phyloP scores from a whole-genome alignment of 23 red algal species.

The Gracilaria domingensis region DNA sequence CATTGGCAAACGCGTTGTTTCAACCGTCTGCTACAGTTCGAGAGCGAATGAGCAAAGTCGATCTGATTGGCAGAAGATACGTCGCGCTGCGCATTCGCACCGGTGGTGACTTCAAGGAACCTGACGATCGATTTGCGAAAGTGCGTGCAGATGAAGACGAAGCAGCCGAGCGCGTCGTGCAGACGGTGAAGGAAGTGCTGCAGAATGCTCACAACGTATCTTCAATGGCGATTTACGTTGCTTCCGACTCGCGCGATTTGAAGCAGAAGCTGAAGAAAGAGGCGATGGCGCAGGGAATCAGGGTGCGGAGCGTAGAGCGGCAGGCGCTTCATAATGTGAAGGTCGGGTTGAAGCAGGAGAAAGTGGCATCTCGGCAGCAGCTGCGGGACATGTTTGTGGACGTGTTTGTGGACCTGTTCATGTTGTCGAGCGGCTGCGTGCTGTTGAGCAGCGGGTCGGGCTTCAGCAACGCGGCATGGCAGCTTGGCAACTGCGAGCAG shows the following conservation, averaged over 20 bases:
- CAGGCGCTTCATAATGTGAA: not conserved
- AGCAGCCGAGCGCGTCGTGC: not conserved
- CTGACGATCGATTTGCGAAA: not conserved
- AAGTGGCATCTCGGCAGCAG: not conserved
- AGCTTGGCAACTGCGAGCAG: not conserved
- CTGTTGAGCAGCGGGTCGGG: conserved; percentile 10
- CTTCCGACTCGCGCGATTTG: not conserved
- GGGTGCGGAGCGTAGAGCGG: not conserved
- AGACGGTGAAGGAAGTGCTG: not conserved
- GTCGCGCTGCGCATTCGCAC: not conserved
- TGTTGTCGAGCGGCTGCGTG: not conserved
- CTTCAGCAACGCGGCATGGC: conserved; percentile 13
- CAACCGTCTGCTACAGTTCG: not conserved
- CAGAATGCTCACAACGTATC: not conserved
- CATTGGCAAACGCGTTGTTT: not conserved
- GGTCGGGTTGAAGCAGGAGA: not conserved
- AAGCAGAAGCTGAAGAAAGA: not conserved
- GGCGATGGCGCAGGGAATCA: not conserved
- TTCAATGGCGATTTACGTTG: not conserved
- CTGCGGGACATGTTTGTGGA: not conserved
- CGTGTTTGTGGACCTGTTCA: conserved; percentile 34
- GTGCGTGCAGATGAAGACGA: not conserved
- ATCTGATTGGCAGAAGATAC: not conserved
- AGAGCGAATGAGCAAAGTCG: not conserved
- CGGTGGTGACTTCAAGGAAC: conserved; percentile 7